Evolutionary conservation across 2,329 filamentous ascomycete genomes (phyloP).

Genomic region (Trichophyton verrucosum): DNA sequence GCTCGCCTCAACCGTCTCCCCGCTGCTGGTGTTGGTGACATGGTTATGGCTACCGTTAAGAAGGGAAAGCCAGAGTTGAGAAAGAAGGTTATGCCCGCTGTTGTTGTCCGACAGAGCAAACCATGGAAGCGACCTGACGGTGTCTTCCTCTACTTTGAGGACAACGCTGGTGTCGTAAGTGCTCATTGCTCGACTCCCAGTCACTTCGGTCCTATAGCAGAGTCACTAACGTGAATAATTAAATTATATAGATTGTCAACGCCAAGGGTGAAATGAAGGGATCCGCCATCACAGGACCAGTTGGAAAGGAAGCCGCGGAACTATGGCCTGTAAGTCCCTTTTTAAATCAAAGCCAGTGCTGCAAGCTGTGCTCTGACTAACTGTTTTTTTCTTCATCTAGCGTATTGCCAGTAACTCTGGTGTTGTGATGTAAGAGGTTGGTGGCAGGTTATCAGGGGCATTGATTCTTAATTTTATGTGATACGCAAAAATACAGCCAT

Average conservation of each 20-base stretch:
- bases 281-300: slow-evolving; percentile 95
- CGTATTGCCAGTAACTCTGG: slow-evolving; percentile 99
- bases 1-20: slow-evolving; percentile 95
- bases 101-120: slow-evolving; percentile 98
- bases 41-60: slow-evolving; percentile 99
- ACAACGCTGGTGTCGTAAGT: slow-evolving; percentile 97
- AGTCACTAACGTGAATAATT: not conserved
- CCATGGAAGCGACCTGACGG: slow-evolving; percentile 98
- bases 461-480: slow-evolving; percentile 13
- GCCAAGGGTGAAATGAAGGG: slow-evolving; percentile 99
- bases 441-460: slow-evolving; percentile 6
- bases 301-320: slow-evolving; percentile 99
- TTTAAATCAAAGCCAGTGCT: not conserved
- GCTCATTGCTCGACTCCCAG: not conserved
- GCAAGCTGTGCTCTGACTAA: not conserved
- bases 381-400: slow-evolving; percentile 31
- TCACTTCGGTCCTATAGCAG: not conserved
- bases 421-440: slow-evolving; percentile 85
- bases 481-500: slow-evolving; percentile 12
- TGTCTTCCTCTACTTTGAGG: slow-evolving; percentile 99
- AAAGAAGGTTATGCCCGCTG: slow-evolving; percentile 99
- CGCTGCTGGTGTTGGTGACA: slow-evolving; percentile 95
- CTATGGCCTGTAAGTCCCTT: slow-evolving; percentile 76
- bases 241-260: slow-evolving; percentile 71
- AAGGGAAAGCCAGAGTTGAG: slow-evolving; percentile 99